Base-by-base conservation (phyloP, 2,329 filamentous ascomycete genomes). In the Huntiella savannae region DNA sequence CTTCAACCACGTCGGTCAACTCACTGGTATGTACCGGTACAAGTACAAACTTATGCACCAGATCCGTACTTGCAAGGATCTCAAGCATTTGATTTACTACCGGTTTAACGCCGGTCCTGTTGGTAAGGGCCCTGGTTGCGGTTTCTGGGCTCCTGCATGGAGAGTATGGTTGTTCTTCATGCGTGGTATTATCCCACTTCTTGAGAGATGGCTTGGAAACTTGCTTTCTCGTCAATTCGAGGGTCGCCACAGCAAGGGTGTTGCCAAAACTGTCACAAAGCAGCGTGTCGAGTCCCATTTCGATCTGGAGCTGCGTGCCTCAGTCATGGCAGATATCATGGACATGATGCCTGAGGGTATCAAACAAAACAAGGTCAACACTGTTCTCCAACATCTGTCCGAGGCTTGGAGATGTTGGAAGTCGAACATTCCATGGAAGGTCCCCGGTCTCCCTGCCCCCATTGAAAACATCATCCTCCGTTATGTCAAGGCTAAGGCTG, bases 21-120 rank as follows among this genome's bases (percentile, higher is more conserved):
- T 98, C 51, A 98, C 91, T 12, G 91, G 91, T 60, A 98, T 98
- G 91, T 98, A 98, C 65, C 82, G 91, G 51, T 98, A 98, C 73
- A 98, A 98, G 70, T 98, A 98, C 69, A 98, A 98, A 70, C 71
- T 98, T 48, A 98, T 98, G 91, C 91, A 98, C 61, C 91, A 98
- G 63, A 98, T 98, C 56, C 84, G 91, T 55, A 93, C 91, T 1
- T 98, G 91, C 70, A 98, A 98, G 64, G 91, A 98, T 64, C 62
- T 98, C 59, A 98, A 98, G 73, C 91, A 98, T 73, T 67, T 98
- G 51, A 96, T 98, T 54, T 98, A 98, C 67, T 96, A 96, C 62
- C 82, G 88, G 43, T 98, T 98, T 67, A 98, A 98, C 62, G 87
- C 86, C 49, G 91, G 87, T 0, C 83, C 88, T 8, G 92, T 98